A percentile compares a stretch with the other conserved stretches of the same genome.
These are phyloP conservation scores for Mycena rebaudengoi DNA, from an alignment of 768 basidiomycete species.

Conservation along the genomic window DNA sequence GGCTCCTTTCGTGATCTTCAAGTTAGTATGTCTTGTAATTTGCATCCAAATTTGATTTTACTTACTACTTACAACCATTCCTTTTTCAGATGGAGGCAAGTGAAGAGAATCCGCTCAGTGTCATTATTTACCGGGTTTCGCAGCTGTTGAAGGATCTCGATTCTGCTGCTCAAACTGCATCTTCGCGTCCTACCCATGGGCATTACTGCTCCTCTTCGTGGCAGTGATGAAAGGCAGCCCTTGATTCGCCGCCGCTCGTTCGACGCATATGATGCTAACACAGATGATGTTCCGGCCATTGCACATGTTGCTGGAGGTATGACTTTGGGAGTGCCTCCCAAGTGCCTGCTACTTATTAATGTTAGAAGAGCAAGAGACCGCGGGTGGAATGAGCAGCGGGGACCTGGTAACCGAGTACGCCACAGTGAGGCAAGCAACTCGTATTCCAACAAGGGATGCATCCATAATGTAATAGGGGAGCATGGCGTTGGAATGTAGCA, in stretches of 20 bases:
- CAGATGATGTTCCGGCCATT: conserved; percentile 43
- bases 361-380: too few species aligned
- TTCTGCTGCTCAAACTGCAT: conserved; percentile 11
- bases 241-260: conserved; percentile 67
- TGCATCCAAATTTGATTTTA: too few species aligned
- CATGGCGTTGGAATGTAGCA: too few species aligned
- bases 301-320: conserved; percentile 85
- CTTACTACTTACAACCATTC: too few species aligned
- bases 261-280: conserved; percentile 53
- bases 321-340: conserved; percentile 91
- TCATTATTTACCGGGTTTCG: neutral
- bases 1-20: conserved; percentile 96
- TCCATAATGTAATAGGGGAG: too few species aligned
- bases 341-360: too few species aligned
- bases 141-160: conserved; percentile 80
- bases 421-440: too few species aligned
- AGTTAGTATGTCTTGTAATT: conserved; percentile 78
- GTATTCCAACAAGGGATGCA: too few species aligned
- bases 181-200: conserved; percentile 55
- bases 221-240: conserved; percentile 60
- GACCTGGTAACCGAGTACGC: too few species aligned
- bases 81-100: too few species aligned
- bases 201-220: conserved; percentile 47
- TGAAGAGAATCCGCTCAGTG: too few species aligned
- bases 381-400: too few species aligned